Percentiles rank a stretch among this genome's conserved stretches.
Conservation (phyloP, 805 yeast genomes). For the Wickerhamomyces canadensis region DNA sequence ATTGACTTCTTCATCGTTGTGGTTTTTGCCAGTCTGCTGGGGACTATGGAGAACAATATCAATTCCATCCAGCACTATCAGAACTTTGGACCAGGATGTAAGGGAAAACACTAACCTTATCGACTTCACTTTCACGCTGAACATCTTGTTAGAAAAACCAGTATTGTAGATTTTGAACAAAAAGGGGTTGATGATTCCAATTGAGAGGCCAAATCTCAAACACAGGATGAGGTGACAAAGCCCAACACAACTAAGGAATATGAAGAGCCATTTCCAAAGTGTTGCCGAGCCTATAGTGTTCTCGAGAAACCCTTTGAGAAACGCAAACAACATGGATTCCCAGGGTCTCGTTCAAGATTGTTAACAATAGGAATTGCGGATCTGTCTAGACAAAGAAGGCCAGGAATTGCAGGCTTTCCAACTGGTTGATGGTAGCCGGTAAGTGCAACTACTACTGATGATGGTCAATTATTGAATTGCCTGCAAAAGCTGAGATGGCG, state of each 20-base stretch:
- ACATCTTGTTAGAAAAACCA: constrained; percentile 5
- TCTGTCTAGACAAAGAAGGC: too few species aligned
- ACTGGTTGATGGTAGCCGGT: too few species aligned
- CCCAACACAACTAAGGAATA: neutral
- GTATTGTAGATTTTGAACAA: constrained; percentile 17
- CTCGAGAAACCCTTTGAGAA: neutral
- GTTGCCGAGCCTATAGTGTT: neutral
- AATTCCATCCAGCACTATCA: constrained; percentile 16
- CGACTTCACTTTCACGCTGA: constrained; percentile 10
- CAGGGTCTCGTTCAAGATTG: too few species aligned
- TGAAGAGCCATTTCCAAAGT: constrained; percentile 1
- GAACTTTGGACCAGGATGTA: constrained; percentile 11
- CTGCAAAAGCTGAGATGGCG: too few species aligned
- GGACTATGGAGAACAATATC: constrained; percentile 7
- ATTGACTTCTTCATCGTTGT: neutral
- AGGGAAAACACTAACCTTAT: constrained; percentile 13
- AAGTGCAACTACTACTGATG: too few species aligned
- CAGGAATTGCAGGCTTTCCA: too few species aligned
- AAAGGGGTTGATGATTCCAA: constrained; percentile 26
- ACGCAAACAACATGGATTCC: neutral
- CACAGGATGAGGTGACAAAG: constrained; percentile 8
- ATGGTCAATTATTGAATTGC: too few species aligned
- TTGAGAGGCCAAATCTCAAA: constrained; percentile 20
- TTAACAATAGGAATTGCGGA: too few species aligned
- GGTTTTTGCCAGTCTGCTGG: neutral